phyloP scores from a whole-genome alignment of 495 filamentous ascomycete species.

The Acidiella bohemica region DNA sequence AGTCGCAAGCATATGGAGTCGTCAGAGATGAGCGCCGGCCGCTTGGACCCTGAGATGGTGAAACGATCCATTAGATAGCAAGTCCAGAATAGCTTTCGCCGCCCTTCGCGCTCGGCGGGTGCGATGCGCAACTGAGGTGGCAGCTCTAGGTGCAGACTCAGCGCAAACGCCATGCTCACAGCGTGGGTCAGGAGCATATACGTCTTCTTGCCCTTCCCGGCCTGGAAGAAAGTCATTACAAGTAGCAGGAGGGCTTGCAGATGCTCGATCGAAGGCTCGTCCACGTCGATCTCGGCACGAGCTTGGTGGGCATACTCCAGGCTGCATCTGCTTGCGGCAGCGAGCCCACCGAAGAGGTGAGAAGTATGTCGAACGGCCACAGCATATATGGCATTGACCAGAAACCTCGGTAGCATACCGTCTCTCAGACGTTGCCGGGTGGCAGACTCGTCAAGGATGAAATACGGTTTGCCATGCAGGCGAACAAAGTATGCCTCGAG shows the following conservation, averaged over 20 bases:
- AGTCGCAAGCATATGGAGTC: constrained; percentile 58
- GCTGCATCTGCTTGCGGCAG: constrained; percentile 42
- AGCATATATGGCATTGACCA: constrained; percentile 61
- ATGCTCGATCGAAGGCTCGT: constrained; percentile 63
- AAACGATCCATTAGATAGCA: constrained; percentile 76
- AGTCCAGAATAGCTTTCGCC: constrained; percentile 67
- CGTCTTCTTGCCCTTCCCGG: constrained; percentile 68
- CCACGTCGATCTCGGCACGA: constrained; percentile 55
- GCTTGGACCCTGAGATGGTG: constrained; percentile 60
- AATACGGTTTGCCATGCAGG: constrained; percentile 65
- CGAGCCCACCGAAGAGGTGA: constrained; percentile 42
- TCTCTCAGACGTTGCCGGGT: constrained; percentile 53
- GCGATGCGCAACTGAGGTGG: constrained; percentile 43
- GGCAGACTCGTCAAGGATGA: constrained; percentile 59
- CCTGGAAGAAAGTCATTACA: constrained; percentile 56
- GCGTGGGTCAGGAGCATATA: constrained; percentile 73
- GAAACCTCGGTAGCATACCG: constrained; percentile 48
- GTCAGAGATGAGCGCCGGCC: constrained; percentile 62
- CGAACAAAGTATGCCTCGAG: constrained; percentile 65
- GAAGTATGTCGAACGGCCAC: constrained; percentile 54
- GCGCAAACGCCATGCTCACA: constrained; percentile 65
- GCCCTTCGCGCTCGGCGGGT: constrained; percentile 53
- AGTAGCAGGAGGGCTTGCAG: constrained; percentile 66
- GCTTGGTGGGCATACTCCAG: constrained; percentile 56
- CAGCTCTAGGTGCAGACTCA: constrained; percentile 60